A percentile compares a stretch with the other conserved stretches of the same genome.
Conservation (phyloP, 1,284 basidiomycete genomes). For the Lentinula novae-zelandiae region DNA sequence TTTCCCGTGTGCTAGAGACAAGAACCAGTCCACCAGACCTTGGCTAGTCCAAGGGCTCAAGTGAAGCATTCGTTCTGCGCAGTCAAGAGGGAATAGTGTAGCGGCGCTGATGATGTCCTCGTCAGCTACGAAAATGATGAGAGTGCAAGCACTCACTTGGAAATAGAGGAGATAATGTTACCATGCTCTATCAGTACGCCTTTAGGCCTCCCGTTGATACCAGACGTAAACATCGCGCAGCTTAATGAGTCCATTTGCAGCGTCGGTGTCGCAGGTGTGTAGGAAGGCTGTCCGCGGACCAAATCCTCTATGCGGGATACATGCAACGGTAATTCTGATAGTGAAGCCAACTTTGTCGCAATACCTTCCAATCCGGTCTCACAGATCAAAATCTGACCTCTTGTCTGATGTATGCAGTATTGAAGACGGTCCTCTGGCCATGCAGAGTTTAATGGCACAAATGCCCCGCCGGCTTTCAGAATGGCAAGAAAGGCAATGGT, state of each 20-base stretch:
- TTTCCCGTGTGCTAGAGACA: conserved; percentile 1
- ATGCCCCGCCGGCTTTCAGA: conserved; percentile 14
- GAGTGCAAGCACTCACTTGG: not conserved
- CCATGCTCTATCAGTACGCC: conserved; percentile 12
- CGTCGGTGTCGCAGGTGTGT: not conserved
- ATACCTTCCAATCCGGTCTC: not conserved
- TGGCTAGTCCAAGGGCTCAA: conserved; percentile 9
- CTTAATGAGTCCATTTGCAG: not conserved
- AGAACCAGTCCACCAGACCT: conserved; percentile 11
- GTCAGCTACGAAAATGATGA: not conserved
- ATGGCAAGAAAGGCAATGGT: conserved; percentile 11
- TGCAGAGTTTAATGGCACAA: conserved; percentile 9
- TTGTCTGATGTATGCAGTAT: not conserved
- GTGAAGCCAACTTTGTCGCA: not conserved
- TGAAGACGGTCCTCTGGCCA: conserved; percentile 8
- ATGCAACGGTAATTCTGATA: not conserved
- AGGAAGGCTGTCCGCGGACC: not conserved
- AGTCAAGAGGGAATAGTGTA: not conserved
- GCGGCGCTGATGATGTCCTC: not conserved
- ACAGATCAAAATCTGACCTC: not conserved
- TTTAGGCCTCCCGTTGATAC: conserved; percentile 12
- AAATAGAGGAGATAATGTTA: conserved; percentile 3
- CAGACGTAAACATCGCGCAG: conserved; percentile 11
- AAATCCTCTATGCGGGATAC: not conserved
- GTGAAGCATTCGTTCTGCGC: conserved; percentile 7